Percentiles rank a stretch among this genome's conserved stretches.
phyloP scores from a whole-genome alignment of 768 basidiomycete genomes.

The Leucogyrophana mollusca region DNA sequence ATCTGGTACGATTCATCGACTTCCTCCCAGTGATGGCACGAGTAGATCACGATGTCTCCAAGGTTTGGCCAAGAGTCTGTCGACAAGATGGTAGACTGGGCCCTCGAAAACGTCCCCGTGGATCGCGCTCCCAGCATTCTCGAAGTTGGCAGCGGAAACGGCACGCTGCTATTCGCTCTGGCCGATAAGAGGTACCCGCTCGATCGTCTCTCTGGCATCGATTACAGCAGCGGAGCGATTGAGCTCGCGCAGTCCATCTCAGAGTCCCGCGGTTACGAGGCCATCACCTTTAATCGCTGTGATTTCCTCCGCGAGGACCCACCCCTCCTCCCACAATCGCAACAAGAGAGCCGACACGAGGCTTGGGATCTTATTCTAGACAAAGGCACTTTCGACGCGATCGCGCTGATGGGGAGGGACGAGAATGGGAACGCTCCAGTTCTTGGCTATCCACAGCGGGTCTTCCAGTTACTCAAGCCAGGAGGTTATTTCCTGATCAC shows the following conservation, averaged over 20 bases:
- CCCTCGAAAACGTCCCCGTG: constrained; percentile 47
- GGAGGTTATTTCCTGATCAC: constrained; percentile 78
- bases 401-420: constrained; percentile 67
- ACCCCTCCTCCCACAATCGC: constrained; percentile 19
- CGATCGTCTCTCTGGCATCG: constrained; percentile 58
- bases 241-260: constrained; percentile 61
- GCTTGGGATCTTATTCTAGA: constrained; percentile 78
- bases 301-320: constrained; percentile 67
- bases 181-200: constrained; percentile 63
- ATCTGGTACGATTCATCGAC: constrained; percentile 55
- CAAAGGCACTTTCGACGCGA: constrained; percentile 90
- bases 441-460: constrained; percentile 57
- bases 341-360: constrained; percentile 6
- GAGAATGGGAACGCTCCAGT: constrained; percentile 51
- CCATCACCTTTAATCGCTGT: constrained; percentile 55
- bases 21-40: background rate
- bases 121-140: constrained; percentile 52
- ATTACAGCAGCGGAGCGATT: constrained; percentile 76
- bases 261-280: constrained; percentile 32
- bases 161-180: constrained; percentile 70
- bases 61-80: constrained; percentile 83
- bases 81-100: constrained; percentile 81
- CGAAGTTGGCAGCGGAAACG: constrained; percentile 83
- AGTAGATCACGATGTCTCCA: background rate
- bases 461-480: constrained; percentile 55